Percentiles rank a stretch among this genome's conserved stretches.
Evolutionary conservation across 1,284 basidiomycete genomes (phyloP).

Genomic region (Melampsora americana): DNA sequence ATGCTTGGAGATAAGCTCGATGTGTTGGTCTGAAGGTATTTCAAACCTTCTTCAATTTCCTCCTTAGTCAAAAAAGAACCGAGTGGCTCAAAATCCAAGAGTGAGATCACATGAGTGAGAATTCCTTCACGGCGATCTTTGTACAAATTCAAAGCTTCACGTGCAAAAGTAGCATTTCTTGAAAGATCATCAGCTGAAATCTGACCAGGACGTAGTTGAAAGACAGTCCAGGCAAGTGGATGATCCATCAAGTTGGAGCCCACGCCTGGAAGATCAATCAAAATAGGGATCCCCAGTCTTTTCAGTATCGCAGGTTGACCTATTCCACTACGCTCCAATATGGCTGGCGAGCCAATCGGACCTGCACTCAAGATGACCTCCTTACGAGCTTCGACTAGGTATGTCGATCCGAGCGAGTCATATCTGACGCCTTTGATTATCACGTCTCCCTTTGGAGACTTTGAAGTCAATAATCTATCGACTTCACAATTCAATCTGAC

Average conservation of each 20-base stretch:
- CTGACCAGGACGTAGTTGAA: slow-evolving; percentile 13
- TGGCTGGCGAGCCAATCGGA: slow-evolving; percentile 50
- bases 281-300: slow-evolving; percentile 42
- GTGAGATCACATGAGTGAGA: slow-evolving; percentile 25
- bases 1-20: not conserved
- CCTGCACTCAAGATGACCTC: slow-evolving; percentile 50
- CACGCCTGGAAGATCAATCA: slow-evolving; percentile 47
- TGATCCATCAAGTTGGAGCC: slow-evolving; percentile 48
- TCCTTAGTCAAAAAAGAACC: slow-evolving; percentile 8
- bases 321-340: slow-evolving; percentile 50
- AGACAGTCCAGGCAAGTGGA: slow-evolving; percentile 16
- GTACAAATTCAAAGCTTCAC: slow-evolving; percentile 19
- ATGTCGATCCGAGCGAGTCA: not conserved
- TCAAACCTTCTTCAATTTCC: slow-evolving; percentile 32
- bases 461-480: slow-evolving; percentile 21
- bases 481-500: slow-evolving; percentile 18
- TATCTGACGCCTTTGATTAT: slow-evolving; percentile 31
- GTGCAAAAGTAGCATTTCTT: slow-evolving; percentile 25
- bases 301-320: slow-evolving; percentile 46
- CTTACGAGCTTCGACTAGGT: slow-evolving; percentile 13
- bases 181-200: slow-evolving; percentile 34
- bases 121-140: slow-evolving; percentile 4
- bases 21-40: slow-evolving; percentile 14
- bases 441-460: not conserved
- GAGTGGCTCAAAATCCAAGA: slow-evolving; percentile 31